These are phyloP conservation scores for Glutinoglossum americanum DNA, from an alignment of 495 filamentous ascomycete genomes.

Conservation along the genomic window DNA sequence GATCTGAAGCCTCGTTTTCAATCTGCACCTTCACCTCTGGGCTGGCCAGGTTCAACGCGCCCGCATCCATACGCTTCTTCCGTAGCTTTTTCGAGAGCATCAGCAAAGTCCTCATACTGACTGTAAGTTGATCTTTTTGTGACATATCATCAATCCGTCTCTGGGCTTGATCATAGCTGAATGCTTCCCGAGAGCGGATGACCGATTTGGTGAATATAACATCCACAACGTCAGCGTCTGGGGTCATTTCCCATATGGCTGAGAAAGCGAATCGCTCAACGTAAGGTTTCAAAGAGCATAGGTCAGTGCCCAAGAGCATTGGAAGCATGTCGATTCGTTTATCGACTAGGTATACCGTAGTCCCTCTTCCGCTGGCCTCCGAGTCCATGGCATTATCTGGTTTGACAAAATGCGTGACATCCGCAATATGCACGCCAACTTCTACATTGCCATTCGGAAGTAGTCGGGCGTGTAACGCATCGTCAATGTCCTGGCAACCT, in stretches of 20 bases:
- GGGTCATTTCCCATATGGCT: conserved; percentile 76
- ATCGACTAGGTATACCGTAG: conserved; percentile 92
- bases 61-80: conserved; percentile 87
- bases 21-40: conserved; percentile 88
- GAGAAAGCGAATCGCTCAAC: conserved; percentile 96
- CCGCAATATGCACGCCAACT: conserved; percentile 96
- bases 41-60: conserved; percentile 81
- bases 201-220: conserved; percentile 85
- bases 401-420: conserved; percentile 95
- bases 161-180: conserved; percentile 93
- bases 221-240: conserved; percentile 64
- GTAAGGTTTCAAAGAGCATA: conserved; percentile 93
- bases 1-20: conserved; percentile 87
- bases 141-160: conserved; percentile 73
- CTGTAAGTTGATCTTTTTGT: conserved; percentile 68
- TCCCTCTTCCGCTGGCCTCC: conserved; percentile 81
- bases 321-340: conserved; percentile 99
- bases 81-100: conserved; percentile 84
- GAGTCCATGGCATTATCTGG: conserved; percentile 92
- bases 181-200: conserved; percentile 92
- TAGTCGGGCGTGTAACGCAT: conserved; percentile 70
- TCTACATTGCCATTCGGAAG: conserved; percentile 89
- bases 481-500: conserved; percentile 94
- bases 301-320: conserved; percentile 79
- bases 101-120: conserved; percentile 73